Conservation (phyloP, 2,329 filamentous ascomycete species). For the Pseudogymnoascus sp. region DNA sequence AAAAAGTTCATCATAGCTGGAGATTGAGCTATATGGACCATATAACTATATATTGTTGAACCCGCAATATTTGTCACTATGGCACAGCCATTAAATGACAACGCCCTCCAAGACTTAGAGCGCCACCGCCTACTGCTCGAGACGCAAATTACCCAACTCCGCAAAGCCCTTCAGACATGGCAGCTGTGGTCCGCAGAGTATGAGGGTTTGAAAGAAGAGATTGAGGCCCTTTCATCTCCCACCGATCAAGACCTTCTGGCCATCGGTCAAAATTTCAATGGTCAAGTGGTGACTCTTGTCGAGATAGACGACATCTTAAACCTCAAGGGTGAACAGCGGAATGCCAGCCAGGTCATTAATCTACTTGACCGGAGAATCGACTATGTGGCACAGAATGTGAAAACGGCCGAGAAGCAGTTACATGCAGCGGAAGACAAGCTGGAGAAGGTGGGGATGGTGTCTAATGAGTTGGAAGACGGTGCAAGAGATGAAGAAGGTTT, state of each 20-base stretch:
- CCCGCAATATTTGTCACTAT: constrained; percentile 16
- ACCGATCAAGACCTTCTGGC: constrained; percentile 43
- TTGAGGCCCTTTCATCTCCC: constrained; percentile 45
- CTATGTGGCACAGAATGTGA: constrained; percentile 79
- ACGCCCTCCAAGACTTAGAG: constrained; percentile 50
- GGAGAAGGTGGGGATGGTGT: constrained; percentile 52
- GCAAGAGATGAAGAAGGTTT: constrained; percentile 60
- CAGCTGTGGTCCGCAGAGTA: constrained; percentile 88
- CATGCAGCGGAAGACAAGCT: constrained; percentile 61
- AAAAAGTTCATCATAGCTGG: not conserved
- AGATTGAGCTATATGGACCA: not conserved
- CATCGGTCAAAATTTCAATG: constrained; percentile 44
- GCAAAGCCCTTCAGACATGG: constrained; percentile 77
- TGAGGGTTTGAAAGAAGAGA: constrained; percentile 77
- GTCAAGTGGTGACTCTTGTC: constrained; percentile 55
- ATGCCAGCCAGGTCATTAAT: constrained; percentile 56
- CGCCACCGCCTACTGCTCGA: constrained; percentile 69
- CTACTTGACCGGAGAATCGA: constrained; percentile 71
- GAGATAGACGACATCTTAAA: constrained; percentile 45
- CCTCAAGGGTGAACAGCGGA: constrained; percentile 37
- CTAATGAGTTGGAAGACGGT: constrained; percentile 54
- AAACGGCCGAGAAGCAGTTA: constrained; percentile 63
- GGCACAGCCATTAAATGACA: constrained; percentile 26
- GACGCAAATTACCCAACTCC: constrained; percentile 65
- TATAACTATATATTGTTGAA: not conserved